A percentile compares a stretch with the other conserved stretches of the same genome.
Evolutionary conservation across 2,329 filamentous ascomycete genomes (phyloP).

Genomic region (Emmonsiellopsis sp.): DNA sequence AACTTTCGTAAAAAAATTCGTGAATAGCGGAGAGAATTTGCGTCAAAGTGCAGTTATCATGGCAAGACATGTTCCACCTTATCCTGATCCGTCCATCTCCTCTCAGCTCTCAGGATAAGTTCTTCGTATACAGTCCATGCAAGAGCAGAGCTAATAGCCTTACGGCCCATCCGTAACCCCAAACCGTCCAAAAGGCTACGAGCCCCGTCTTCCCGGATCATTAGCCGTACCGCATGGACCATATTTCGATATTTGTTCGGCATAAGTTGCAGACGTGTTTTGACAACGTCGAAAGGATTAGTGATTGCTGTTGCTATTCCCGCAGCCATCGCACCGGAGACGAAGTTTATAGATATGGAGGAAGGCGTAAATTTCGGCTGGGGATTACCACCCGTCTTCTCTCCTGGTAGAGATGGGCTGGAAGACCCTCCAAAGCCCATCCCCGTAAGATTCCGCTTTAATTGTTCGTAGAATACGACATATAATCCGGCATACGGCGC

Average conservation of each 20-base stretch:
- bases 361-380: conserved; percentile 1
- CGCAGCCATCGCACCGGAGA: conserved; percentile 71
- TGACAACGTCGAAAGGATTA: conserved; percentile 94
- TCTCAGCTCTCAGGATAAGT: conserved; percentile 65
- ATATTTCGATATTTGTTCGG: conserved; percentile 76
- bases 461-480: conserved; percentile 78
- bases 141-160: conserved; percentile 86
- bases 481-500: conserved; percentile 96
- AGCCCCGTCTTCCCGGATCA: conserved; percentile 73
- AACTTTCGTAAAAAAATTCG: background rate
- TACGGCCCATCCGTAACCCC: conserved; percentile 76
- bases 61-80: conserved; percentile 14
- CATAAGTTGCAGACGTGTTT: conserved; percentile 88
- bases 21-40: background rate
- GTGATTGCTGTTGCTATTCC: conserved; percentile 78
- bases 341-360: conserved; percentile 68
- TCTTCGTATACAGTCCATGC: conserved; percentile 98
- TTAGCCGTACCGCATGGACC: conserved; percentile 63
- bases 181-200: conserved; percentile 78
- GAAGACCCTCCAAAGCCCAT: conserved; percentile 19
- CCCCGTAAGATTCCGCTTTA: conserved; percentile 27
- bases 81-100: conserved; percentile 24
- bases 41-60: background rate
- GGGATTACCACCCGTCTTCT: background rate
- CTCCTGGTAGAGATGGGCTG: background rate